A percentile compares a stretch with the other conserved stretches of the same genome.
These are phyloP conservation scores for Plantago coronopus DNA, from an alignment of 305 asterid genomes.

Conservation along the genomic window DNA sequence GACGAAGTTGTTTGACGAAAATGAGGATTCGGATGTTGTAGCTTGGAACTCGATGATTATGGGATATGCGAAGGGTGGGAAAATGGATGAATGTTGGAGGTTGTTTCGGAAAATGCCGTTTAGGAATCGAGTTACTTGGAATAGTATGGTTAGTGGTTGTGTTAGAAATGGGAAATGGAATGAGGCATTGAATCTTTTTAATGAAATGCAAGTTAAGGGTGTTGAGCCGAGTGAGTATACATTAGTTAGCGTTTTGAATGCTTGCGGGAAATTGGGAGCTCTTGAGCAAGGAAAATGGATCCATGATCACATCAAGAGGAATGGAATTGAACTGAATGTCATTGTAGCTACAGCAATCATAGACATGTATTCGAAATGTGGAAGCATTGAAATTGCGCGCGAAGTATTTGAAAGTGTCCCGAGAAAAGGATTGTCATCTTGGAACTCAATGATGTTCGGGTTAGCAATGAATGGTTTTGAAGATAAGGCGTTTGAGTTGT, in stretches of 20 bases:
- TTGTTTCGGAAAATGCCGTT: conserved; percentile 36
- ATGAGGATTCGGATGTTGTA: conserved; percentile 39
- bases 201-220: conserved; percentile 31
- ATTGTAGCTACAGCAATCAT: conserved; percentile 52
- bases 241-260: conserved; percentile 59
- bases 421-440: conserved; percentile 47
- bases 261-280: conserved; percentile 50
- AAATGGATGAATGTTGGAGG: conserved; percentile 46
- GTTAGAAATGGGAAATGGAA: conserved; percentile 50
- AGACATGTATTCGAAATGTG: conserved; percentile 75
- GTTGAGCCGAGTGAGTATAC: conserved; percentile 42
- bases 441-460: conserved; percentile 78
- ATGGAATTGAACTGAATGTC: conserved; percentile 36
- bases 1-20: conserved; percentile 49
- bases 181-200: conserved; percentile 40
- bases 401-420: conserved; percentile 32
- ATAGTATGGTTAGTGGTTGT: conserved; percentile 52
- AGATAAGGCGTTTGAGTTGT: conserved; percentile 40
- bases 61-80: conserved; percentile 58
- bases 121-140: conserved; percentile 66
- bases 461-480: conserved; percentile 61
- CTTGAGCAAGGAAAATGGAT: conserved; percentile 56
- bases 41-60: conserved; percentile 72
- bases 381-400: conserved; percentile 34
- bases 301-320: conserved; percentile 38